Base-by-base conservation (phyloP, 108 stramenopile genomes). In the Cyclotella baltica region DNA sequence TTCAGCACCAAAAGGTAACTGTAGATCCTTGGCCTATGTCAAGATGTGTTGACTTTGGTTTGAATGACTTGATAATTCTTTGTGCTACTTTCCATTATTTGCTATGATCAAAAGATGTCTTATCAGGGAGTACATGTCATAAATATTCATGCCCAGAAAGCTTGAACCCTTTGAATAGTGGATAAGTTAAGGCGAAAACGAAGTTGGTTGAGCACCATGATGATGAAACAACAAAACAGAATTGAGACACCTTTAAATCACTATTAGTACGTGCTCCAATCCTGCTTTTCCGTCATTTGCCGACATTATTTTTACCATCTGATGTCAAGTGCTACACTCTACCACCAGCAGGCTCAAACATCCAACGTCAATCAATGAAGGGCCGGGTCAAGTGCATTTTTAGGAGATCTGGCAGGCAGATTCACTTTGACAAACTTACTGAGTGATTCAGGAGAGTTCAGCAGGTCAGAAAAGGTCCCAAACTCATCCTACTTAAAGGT, bases 31-130 rank as follows among this genome's bases (percentile, higher is more conserved):
- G n/a, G n/a, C n/a, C n/a, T n/a, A n/a, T n/a, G n/a, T n/a, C n/a
- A n/a, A n/a, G n/a, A n/a, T n/a, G n/a, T n/a, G n/a, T 61, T 11
- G n/a, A 31, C 13, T 31, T 31, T 34, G 33, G 33, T 4, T 10
- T 11, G 19, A 0, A 13, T 16, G 16, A 34, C 59, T 61, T 34
- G 33, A 61, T 22, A 15, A 61, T 33, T 13, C 15, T 33, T 61
- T 31, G 31, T 18, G 59, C n/a, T 18, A 61, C 59, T 22, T 61
- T 61, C 59, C 59, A 61, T 13, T 34, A 34, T 34, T 61, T 61
- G 51, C 19, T n/a, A 19, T n/a, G 10, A n/a, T 59, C 58, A 28
- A 59, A 59, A 4, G 8, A 18, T 4, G 25, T 59, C 58, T 34
- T 52, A n/a, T n/a, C 58, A 19, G 58, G 58, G 11, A 28, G 58